Conservation (phyloP, 106 monocot genomes). For the Alisma plantagoaquatica region DNA sequence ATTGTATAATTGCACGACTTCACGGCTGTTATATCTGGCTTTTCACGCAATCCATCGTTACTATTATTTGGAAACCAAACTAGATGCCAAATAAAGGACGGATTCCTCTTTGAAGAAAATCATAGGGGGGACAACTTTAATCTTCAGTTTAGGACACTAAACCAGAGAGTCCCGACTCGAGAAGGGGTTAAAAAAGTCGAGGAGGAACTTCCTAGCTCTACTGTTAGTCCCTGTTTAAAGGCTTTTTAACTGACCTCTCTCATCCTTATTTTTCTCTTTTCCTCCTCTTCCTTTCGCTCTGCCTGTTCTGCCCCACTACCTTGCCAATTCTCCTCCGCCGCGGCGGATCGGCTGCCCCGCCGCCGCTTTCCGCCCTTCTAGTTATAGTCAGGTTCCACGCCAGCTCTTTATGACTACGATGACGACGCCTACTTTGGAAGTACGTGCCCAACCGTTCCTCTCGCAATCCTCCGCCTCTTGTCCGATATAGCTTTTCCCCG, state of each 20-base stretch:
- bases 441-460: too few species aligned
- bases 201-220: neutral
- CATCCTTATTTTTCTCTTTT: neutral
- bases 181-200: neutral
- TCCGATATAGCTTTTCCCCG: too few species aligned
- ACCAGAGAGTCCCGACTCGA: neutral
- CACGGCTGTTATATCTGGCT: too few species aligned
- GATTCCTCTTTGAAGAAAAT: neutral
- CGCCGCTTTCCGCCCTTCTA: neutral
- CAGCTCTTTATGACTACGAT: slow-evolving; percentile 17
- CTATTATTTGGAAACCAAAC: too few species aligned
- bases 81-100: too few species aligned
- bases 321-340: neutral
- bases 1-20: too few species aligned
- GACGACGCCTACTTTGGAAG: too few species aligned
- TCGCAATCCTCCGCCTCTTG: too few species aligned
- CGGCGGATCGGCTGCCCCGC: slow-evolving; percentile 8
- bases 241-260: slow-evolving; percentile 2
- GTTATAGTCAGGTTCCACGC: slow-evolving; percentile 2
- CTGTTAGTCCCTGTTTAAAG: neutral
- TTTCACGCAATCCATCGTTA: too few species aligned
- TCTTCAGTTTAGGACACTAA: neutral
- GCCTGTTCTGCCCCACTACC: neutral
- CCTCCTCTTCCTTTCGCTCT: slow-evolving; percentile 3
- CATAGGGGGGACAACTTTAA: neutral